phyloP scores from a whole-genome alignment of 2,329 filamentous ascomycete species.

The Neocucurbitaria cava region DNA sequence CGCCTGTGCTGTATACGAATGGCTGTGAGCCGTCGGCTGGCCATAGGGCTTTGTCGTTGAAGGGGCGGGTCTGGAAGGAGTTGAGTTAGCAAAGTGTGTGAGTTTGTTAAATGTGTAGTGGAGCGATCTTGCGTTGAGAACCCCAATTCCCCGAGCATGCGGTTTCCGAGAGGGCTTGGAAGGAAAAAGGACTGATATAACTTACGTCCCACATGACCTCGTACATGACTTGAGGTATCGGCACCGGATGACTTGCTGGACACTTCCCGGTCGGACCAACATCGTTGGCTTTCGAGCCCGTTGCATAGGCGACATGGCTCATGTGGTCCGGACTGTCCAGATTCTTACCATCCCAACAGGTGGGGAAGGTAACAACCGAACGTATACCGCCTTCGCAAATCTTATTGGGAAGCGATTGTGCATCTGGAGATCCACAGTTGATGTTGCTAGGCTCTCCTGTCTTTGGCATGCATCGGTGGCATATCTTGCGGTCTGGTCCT shows the following conservation, averaged over 20 bases:
- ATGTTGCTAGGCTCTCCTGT: constrained; percentile 28
- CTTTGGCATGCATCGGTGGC: constrained; percentile 34
- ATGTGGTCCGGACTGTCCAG: constrained; percentile 65
- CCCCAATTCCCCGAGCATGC: too few relatives aligned
- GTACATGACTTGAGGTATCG: constrained; percentile 41
- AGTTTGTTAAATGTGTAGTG: too few relatives aligned
- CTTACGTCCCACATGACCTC: constrained; percentile 39
- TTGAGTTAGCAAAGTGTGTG: background rate
- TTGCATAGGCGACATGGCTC: constrained; percentile 67
- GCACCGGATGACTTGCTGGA: constrained; percentile 32
- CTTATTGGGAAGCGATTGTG: constrained; percentile 21
- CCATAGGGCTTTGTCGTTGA: constrained; percentile 27
- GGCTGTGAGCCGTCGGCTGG: constrained; percentile 31
- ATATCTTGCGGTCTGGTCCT: constrained; percentile 23
- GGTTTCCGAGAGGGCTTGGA: background rate
- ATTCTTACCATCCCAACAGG: constrained; percentile 71
- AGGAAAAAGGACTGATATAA: background rate
- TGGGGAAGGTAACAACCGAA: constrained; percentile 73
- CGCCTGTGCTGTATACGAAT: constrained; percentile 37
- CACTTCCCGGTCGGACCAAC: constrained; percentile 37
- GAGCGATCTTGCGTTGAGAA: too few relatives aligned
- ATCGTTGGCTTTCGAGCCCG: constrained; percentile 21
- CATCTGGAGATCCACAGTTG: constrained; percentile 31
- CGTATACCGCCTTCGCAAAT: constrained; percentile 66
- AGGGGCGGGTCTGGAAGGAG: constrained; percentile 20